Conservation (phyloP, 441 rosid genomes). For the Gossypium armourianum region DNA sequence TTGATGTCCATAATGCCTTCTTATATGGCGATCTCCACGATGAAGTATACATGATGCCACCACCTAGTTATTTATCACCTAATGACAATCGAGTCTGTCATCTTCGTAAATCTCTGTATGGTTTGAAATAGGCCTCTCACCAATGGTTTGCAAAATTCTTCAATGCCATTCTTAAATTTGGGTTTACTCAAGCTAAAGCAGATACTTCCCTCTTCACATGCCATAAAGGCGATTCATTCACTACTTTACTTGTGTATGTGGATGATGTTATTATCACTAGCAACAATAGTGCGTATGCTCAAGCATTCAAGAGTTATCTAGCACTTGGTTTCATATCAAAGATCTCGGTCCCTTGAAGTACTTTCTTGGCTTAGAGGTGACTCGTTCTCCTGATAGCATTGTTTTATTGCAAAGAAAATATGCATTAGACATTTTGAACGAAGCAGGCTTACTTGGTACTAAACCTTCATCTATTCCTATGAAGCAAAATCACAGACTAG, state of each 20-base stretch:
- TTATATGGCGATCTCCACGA: neutral
- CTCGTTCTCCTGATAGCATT: neutral
- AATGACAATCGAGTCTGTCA: neutral
- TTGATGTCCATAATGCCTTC: neutral
- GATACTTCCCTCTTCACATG: neutral
- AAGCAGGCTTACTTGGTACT: neutral
- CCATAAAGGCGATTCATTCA: neutral
- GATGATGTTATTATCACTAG: neutral
- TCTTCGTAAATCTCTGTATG: neutral
- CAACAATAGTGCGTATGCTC: neutral
- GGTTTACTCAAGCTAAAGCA: neutral
- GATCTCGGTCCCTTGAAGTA: neutral
- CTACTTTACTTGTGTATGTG: neutral
- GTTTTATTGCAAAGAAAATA: neutral
- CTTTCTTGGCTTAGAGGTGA: neutral
- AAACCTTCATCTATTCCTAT: neutral
- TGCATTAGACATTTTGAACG: neutral
- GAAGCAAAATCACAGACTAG: neutral
- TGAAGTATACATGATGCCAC: neutral
- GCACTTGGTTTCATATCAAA: neutral
- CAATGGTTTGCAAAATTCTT: neutral
- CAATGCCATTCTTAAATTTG: neutral
- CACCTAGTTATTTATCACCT: neutral
- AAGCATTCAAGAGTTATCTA: neutral
- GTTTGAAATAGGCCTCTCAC: neutral